phyloP scores from a whole-genome alignment of 306 rosid species.

The Prunus salicina region DNA sequence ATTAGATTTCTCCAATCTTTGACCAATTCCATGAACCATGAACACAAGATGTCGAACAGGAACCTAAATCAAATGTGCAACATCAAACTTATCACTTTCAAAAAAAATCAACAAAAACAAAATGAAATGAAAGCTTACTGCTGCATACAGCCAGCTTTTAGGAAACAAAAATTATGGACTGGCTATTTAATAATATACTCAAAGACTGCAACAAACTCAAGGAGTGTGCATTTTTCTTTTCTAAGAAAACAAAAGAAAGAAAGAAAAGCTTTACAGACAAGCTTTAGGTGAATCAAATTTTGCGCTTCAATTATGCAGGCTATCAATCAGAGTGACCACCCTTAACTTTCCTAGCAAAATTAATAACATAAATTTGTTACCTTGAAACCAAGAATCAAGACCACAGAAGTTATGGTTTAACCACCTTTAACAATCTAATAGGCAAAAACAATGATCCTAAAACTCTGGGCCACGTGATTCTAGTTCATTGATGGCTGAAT shows the following conservation, averaged over 20 bases:
- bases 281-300: not conserved
- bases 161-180: not conserved
- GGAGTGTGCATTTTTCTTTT: not conserved
- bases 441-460: not conserved
- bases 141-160: not conserved
- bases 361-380: not conserved
- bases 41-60: conserved; percentile 97
- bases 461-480: not conserved
- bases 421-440: not conserved
- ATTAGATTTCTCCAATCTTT: conserved; percentile 96
- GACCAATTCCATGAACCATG: conserved; percentile 99
- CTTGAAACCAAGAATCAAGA: not conserved
- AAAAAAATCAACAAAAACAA: not conserved
- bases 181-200: not conserved
- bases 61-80: conserved; percentile 46
- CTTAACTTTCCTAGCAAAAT: not conserved
- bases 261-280: not conserved
- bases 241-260: not conserved
- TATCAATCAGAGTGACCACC: not conserved
- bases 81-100: not conserved
- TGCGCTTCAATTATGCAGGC: not conserved
- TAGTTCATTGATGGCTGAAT: not conserved
- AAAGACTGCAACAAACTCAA: conserved; percentile 1
- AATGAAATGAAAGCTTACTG: not conserved
- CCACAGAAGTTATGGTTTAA: not conserved